phyloP scores from a whole-genome alignment of 305 asterid genomes.

The Stenogyne calaminthoides region DNA sequence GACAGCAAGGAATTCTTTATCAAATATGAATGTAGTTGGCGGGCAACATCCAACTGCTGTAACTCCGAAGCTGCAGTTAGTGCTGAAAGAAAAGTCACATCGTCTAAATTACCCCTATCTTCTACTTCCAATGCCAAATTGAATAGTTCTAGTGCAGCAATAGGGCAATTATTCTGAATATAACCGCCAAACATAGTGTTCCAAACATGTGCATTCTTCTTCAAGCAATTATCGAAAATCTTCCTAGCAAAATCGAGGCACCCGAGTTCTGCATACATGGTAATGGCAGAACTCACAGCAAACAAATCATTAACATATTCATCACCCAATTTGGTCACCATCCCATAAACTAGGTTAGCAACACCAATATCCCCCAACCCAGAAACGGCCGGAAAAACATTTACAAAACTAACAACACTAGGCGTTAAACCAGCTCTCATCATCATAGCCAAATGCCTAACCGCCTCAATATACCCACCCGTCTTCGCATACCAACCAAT shows the following conservation, averaged over 20 bases:
- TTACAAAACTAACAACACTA: slow-evolving; percentile 68
- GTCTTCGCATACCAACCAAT: slow-evolving; percentile 71
- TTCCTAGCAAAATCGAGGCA: slow-evolving; percentile 55
- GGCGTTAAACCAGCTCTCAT: slow-evolving; percentile 65
- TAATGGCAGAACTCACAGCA: slow-evolving; percentile 83
- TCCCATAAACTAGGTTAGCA: slow-evolving; percentile 63
- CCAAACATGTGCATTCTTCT: slow-evolving; percentile 83
- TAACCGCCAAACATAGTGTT: slow-evolving; percentile 81
- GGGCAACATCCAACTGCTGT: slow-evolving; percentile 54
- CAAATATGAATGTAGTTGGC: slow-evolving; percentile 67
- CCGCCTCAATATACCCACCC: slow-evolving; percentile 59
- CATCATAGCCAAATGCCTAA: slow-evolving; percentile 66
- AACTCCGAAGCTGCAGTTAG: slow-evolving; percentile 79
- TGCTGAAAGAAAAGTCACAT: slow-evolving; percentile 75
- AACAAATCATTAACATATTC: slow-evolving; percentile 63
- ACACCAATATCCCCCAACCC: slow-evolving; percentile 45
- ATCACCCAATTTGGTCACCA: slow-evolving; percentile 58
- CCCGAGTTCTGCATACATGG: slow-evolving; percentile 80
- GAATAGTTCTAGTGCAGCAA: slow-evolving; percentile 63
- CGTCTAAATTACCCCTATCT: slow-evolving; percentile 49
- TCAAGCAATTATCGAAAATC: slow-evolving; percentile 61
- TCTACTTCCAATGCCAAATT: slow-evolving; percentile 49
- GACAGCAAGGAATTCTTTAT: slow-evolving; percentile 55
- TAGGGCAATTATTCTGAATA: slow-evolving; percentile 55
- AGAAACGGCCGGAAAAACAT: slow-evolving; percentile 70